Percentiles rank a stretch among this genome's conserved stretches.
These are phyloP conservation scores for Casuarina equisetifolia DNA, from an alignment of 306 rosid genomes.

Conservation along the genomic window DNA sequence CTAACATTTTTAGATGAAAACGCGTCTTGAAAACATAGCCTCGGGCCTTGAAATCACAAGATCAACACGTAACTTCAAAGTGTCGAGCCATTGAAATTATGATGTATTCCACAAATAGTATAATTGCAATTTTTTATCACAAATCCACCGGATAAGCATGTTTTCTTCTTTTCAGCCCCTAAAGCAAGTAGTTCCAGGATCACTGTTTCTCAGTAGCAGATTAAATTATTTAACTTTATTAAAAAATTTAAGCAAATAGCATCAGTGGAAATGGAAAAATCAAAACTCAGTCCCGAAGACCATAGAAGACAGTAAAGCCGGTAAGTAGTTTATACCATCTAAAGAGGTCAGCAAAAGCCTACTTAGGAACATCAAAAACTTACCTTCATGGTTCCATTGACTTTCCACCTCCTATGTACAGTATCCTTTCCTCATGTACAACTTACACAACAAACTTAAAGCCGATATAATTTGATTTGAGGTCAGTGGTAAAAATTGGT, in stretches of 20 bases:
- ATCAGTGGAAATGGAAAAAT: background rate
- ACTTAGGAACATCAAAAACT: background rate
- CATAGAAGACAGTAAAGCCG: background rate
- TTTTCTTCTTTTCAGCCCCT: background rate
- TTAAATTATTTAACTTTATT: background rate
- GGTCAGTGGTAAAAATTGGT: background rate
- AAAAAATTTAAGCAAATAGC: background rate
- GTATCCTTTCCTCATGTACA: background rate
- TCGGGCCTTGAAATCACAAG: too few relatives aligned
- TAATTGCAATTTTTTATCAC: too few relatives aligned
- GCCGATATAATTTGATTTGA: background rate
- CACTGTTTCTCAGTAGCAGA: background rate
- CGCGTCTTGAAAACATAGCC: too few relatives aligned
- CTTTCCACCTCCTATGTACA: background rate
- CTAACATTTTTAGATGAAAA: too few relatives aligned
- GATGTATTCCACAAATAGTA: too few relatives aligned
- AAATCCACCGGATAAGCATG: too few relatives aligned
- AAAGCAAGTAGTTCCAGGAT: background rate
- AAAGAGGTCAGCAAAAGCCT: background rate
- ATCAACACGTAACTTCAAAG: too few relatives aligned
- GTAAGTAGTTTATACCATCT: background rate
- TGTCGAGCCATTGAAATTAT: too few relatives aligned
- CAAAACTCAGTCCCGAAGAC: background rate
- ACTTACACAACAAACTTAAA: background rate
- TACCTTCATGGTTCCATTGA: background rate